Evolutionary conservation across 805 yeast species (phyloP).

Genomic region (Blastobotrys muscicola): DNA sequence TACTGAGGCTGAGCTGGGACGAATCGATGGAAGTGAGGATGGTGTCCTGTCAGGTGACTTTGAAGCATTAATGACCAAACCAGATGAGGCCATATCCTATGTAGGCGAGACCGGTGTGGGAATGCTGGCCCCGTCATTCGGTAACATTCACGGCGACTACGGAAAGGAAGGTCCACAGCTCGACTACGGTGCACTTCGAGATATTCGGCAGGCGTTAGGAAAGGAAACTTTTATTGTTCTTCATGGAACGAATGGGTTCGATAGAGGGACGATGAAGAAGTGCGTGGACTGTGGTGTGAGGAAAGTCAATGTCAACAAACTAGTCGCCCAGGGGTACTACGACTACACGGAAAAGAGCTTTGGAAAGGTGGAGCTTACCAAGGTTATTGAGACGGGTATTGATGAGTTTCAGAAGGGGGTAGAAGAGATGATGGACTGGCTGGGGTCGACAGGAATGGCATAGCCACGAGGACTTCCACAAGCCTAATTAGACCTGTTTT

Average conservation of each 20-base stretch:
- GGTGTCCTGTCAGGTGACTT: slow-evolving; percentile 25
- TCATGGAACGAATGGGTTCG: slow-evolving; percentile 30
- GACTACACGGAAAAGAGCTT: slow-evolving; percentile 21
- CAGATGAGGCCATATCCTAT: slow-evolving; percentile 27
- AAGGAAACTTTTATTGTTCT: slow-evolving; percentile 23
- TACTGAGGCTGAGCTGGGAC: slow-evolving; percentile 33
- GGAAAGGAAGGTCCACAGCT: slow-evolving; percentile 29
- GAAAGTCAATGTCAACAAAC: slow-evolving; percentile 28
- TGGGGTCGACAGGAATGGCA: slow-evolving; percentile 25
- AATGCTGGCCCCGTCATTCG: slow-evolving; percentile 31
- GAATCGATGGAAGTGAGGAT: slow-evolving; percentile 34
- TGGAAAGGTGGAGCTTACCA: slow-evolving; percentile 21
- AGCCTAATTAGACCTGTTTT: too few relatives aligned
- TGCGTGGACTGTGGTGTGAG: slow-evolving; percentile 26
- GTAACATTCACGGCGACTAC: slow-evolving; percentile 32
- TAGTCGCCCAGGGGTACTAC: slow-evolving; percentile 24
- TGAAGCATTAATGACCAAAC: slow-evolving; percentile 29
- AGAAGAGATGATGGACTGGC: slow-evolving; percentile 24
- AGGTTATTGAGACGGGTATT: slow-evolving; percentile 22
- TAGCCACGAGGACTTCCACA: too few relatives aligned
- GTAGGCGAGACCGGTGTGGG: slow-evolving; percentile 29
- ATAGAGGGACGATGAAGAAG: slow-evolving; percentile 22
- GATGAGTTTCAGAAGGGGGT: slow-evolving; percentile 22
- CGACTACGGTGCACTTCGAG: slow-evolving; percentile 20
- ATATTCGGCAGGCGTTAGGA: slow-evolving; percentile 10